A percentile compares a stretch with the other conserved stretches of the same genome.
phyloP scores from a whole-genome alignment of 2,329 filamentous ascomycete species.

The Hymenoscyphus albidus region DNA sequence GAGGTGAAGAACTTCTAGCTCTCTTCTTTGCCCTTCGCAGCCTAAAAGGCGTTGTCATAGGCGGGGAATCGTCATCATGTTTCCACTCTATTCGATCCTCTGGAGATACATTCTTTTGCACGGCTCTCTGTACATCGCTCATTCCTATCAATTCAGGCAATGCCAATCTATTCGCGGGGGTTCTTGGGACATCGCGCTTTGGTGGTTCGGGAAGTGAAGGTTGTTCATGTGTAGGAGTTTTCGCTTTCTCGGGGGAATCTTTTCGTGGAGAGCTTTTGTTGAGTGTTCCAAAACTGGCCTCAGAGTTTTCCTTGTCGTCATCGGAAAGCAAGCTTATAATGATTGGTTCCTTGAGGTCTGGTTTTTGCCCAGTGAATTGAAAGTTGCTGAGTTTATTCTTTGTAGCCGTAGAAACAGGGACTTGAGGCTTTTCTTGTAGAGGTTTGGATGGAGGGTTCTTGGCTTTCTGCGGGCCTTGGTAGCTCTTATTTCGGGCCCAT shows the following conservation, averaged over 20 bases:
- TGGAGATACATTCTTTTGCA: constrained; percentile 50
- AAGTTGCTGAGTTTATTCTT: constrained; percentile 58
- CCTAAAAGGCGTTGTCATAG: constrained; percentile 46
- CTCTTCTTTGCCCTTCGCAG: constrained; percentile 53
- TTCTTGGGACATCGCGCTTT: constrained; percentile 38
- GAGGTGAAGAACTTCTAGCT: constrained; percentile 69
- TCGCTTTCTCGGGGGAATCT: no score
- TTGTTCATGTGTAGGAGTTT: constrained; percentile 14
- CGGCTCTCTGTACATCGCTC: constrained; percentile 37
- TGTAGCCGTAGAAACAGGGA: constrained; percentile 48
- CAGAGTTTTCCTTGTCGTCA: constrained; percentile 23
- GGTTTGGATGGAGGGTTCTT: constrained; percentile 23
- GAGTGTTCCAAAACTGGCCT: background rate
- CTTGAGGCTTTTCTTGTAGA: constrained; percentile 28
- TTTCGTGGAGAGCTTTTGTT: background rate
- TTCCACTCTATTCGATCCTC: constrained; percentile 61
- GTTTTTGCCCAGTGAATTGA: constrained; percentile 44
- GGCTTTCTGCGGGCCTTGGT: constrained; percentile 22
- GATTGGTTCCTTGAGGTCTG: constrained; percentile 24
- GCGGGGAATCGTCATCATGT: constrained; percentile 42
- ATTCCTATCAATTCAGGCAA: constrained; percentile 55
- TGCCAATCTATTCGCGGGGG: constrained; percentile 50
- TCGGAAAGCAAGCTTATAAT: constrained; percentile 22
- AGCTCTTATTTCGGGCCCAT: constrained; percentile 34
- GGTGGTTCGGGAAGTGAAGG: constrained; percentile 17